phyloP scores from a whole-genome alignment of 202 grass and related monocot species.

The Schoenoplectus tabernaemontani region DNA sequence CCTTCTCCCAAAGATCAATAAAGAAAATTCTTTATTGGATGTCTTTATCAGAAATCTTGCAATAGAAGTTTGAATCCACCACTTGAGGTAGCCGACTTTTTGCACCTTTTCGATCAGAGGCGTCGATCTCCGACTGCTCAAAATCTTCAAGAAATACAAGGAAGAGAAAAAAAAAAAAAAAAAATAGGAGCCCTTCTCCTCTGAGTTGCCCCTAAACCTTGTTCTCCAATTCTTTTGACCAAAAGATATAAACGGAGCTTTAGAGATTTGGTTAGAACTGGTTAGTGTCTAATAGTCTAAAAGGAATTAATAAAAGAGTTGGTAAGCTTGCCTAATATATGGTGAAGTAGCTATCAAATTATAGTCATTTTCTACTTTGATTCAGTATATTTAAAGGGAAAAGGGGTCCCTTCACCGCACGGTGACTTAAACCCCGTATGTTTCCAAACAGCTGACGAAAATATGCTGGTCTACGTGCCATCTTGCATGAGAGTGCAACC shows the following conservation, averaged over 20 bases:
- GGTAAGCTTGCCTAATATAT: slow-evolving; percentile 16
- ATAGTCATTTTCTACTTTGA: slow-evolving; percentile 21
- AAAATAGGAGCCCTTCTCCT: neutral
- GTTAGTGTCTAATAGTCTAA: slow-evolving; percentile 14
- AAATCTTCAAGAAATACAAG: neutral
- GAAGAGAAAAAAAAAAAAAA: neutral
- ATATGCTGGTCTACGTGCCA: neutral
- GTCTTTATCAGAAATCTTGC: neutral
- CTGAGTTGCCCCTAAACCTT: neutral
- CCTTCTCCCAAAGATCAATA: neutral
- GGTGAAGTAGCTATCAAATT: slow-evolving; percentile 17
- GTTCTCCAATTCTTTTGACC: slow-evolving; percentile 4
- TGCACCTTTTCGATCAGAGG: neutral
- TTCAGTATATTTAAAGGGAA: neutral
- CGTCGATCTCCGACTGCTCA: neutral
- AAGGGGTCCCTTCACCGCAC: neutral
- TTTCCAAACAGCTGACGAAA: neutral
- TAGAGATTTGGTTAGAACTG: neutral
- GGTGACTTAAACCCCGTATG: neutral
- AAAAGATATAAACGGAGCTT: slow-evolving; percentile 4
- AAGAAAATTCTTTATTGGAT: neutral
- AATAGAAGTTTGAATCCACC: neutral
- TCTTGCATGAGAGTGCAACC: neutral
- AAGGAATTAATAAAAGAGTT: slow-evolving; percentile 15
- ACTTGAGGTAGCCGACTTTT: neutral